Evolutionary conservation across 768 basidiomycete genomes (phyloP).

Genomic region (Myochromella boudieri): DNA sequence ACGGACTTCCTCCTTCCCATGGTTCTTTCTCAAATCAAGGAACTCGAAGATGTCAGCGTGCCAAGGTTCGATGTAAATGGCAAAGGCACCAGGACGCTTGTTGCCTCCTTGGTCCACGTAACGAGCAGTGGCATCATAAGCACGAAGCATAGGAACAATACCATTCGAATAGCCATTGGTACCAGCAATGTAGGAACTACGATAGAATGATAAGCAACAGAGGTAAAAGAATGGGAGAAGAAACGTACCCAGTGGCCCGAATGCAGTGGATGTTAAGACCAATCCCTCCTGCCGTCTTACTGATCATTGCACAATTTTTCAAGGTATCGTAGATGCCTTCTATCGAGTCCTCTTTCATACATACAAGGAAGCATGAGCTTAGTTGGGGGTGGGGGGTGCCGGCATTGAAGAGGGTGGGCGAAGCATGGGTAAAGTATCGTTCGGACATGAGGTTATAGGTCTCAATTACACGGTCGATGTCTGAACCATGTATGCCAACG

Average conservation of each 20-base stretch:
- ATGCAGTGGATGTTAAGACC: slow-evolving; percentile 96
- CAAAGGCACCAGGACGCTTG: slow-evolving; percentile 98
- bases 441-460: slow-evolving; percentile 97
- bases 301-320: slow-evolving; percentile 98
- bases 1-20: slow-evolving; percentile 96
- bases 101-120: slow-evolving; percentile 99
- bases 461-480: slow-evolving; percentile 87
- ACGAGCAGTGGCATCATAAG: slow-evolving; percentile 95
- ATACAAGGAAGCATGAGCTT: slow-evolving; percentile 94
- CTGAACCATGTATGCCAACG: slow-evolving; percentile 90
- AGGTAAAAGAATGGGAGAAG: neutral
- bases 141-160: slow-evolving; percentile 98
- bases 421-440: slow-evolving; percentile 97
- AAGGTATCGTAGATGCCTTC: slow-evolving; percentile 99
- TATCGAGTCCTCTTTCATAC: slow-evolving; percentile 98
- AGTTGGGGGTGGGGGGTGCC: slow-evolving; percentile 96
- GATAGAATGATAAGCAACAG: slow-evolving; percentile 1
- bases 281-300: slow-evolving; percentile 98
- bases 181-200: slow-evolving; percentile 95
- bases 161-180: slow-evolving; percentile 99
- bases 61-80: slow-evolving; percentile 99
- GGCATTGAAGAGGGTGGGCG: slow-evolving; percentile 97
- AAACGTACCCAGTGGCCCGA: slow-evolving; percentile 83
- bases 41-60: slow-evolving; percentile 97
- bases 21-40: slow-evolving; percentile 97